Evolutionary conservation across 148 eudicot genomes (phyloP), one percentile per base, ranked within the genome.

Genomic region (Polygonum aviculare): DNA sequence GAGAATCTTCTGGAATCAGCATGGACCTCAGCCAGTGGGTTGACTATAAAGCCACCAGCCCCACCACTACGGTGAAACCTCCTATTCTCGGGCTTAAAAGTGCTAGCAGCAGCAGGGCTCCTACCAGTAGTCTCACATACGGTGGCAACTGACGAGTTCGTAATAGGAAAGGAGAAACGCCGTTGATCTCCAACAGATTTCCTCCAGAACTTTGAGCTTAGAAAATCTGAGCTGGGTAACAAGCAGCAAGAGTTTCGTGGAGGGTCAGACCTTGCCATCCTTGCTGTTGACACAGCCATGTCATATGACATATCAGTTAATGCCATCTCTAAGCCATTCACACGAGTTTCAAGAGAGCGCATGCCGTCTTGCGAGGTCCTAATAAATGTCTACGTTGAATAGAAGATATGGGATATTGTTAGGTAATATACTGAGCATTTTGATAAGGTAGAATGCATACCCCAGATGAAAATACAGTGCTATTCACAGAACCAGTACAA

Each of bases 311-410:
- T 95, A 77, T 89, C 93, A 75, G 93, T 94, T 76, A 95, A 59
- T 38, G 97, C 88, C 77, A 80, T 79, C 84, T 95, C 99, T 77
- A 95, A 79, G 72, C 97, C 97, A 52, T 92, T 88, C 35, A 95
- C 97, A 67, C 99, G 96, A 63, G 96, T 80, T 83, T 92, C 99
- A 67, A 95, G 83, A 74, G 89, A 83, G 2, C 80, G 90, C 88
- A 95, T 87, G 14, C 96, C 94, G n/a, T 76, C 88, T 81, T 89
- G 93, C 26, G 99, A 95, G 80, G 89, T 89, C 65, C 96, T 92
- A 1, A 95, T 95, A 69, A 88, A 95, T 82, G 83, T 89, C 99
- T 95, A 78, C 22, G 75, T 63, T 48, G 9, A 38, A 39, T 75
- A 54, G 22, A 77, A 74, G 44, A 40, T 50, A 16, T 44, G 48